Percentiles rank a stretch among this genome's conserved stretches.
Evolutionary conservation across 108 stramenopile species (phyloP).

Genomic region (Schizochytrium sp.): DNA sequence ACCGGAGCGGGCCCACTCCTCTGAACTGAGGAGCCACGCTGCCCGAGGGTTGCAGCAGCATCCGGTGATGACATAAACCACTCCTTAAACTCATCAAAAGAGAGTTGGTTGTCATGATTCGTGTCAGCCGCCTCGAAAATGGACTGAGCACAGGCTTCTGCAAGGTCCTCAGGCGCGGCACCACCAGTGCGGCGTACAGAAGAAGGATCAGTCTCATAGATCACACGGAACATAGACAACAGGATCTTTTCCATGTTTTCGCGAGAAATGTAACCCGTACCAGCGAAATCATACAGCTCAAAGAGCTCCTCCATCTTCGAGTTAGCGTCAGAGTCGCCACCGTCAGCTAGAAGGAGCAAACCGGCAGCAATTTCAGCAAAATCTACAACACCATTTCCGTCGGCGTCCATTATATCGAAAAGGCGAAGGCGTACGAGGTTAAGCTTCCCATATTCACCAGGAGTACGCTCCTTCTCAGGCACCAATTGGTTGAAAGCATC

Average conservation of each 20-base stretch:
- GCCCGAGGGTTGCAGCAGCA: neutral
- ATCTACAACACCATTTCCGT: slow-evolving; percentile 57
- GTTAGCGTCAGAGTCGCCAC: neutral
- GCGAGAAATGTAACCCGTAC: slow-evolving; percentile 13
- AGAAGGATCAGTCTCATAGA: neutral
- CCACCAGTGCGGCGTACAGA: neutral
- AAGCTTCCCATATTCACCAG: slow-evolving; percentile 18
- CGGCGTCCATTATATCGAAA: slow-evolving; percentile 61
- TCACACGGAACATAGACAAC: neutral
- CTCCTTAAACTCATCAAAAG: slow-evolving; percentile 41
- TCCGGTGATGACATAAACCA: slow-evolving; percentile 4
- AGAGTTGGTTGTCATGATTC: slow-evolving; percentile 62
- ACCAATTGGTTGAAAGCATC: neutral
- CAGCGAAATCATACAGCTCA: neutral
- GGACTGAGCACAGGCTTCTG: neutral
- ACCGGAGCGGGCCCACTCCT: neutral
- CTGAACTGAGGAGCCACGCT: neutral
- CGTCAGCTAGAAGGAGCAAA: slow-evolving; percentile 57
- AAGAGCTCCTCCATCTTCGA: slow-evolving; percentile 58
- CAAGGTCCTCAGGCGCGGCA: slow-evolving; percentile 36
- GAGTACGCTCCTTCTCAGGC: neutral
- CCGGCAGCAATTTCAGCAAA: slow-evolving; percentile 66
- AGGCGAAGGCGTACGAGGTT: slow-evolving; percentile 18
- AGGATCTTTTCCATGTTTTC: slow-evolving; percentile 21
- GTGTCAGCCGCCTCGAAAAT: slow-evolving; percentile 47